phyloP scores from a whole-genome alignment of 164 flowering plant species.

The Aristolochia contorta region DNA sequence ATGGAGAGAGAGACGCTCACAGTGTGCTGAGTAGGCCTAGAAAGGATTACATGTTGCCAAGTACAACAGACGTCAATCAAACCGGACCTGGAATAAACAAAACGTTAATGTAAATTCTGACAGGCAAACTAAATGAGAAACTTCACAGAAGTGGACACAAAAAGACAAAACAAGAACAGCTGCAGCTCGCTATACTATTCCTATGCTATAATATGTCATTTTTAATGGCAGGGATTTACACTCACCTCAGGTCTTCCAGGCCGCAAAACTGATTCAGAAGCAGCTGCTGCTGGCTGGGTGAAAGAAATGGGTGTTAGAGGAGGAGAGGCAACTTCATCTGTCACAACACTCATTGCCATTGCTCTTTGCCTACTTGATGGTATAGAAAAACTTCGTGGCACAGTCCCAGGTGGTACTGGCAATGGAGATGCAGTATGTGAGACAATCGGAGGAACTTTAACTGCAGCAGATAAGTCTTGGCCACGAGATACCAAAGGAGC shows the following conservation, averaged over 20 bases:
- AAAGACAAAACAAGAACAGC: too few species aligned
- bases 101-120: too few species aligned
- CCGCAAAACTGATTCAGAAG: slow-evolving; percentile 26
- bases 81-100: too few species aligned
- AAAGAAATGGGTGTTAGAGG: slow-evolving; percentile 74
- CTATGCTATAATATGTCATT: too few species aligned
- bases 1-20: neutral
- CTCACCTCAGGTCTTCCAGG: slow-evolving; percentile 50
- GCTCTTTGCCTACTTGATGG: slow-evolving; percentile 74
- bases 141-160: too few species aligned
- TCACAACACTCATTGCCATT: slow-evolving; percentile 29
- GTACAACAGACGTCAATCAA: too few species aligned
- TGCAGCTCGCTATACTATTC: too few species aligned
- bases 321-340: slow-evolving; percentile 50
- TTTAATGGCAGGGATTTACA: neutral
- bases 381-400: slow-evolving; percentile 74
- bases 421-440: slow-evolving; percentile 50
- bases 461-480: slow-evolving; percentile 24
- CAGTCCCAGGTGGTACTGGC: slow-evolving; percentile 56
- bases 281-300: slow-evolving; percentile 20
- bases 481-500: slow-evolving; percentile 52
- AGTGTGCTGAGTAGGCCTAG: too few species aligned
- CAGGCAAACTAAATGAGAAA: too few species aligned
- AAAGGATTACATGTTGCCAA: too few species aligned
- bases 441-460: slow-evolving; percentile 21